Evolutionary conservation across 2,329 filamentous ascomycete species (phyloP), one percentile per base, ranked within the genome.

Genomic region (Calonectria crousiana): DNA sequence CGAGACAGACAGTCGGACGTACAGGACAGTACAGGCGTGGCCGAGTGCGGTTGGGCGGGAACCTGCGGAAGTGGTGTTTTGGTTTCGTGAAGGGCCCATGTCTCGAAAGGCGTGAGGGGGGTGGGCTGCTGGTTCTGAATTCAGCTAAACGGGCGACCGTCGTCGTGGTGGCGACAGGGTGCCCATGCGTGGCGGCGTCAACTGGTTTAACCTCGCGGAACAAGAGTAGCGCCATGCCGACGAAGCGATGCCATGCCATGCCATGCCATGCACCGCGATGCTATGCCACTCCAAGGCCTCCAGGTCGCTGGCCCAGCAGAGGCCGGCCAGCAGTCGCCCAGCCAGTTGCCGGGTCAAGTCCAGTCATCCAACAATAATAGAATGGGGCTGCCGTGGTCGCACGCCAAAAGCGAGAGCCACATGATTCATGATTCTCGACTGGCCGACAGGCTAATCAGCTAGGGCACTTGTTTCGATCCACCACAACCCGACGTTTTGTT

Each of bases 1-100:
- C 34, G 16, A 62, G 34, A 62, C 34, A 41, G 38, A 38, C 47
- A 67, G 44, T 52, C 26, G 65, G 30, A 32, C 36, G 65, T 56
- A 68, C 49, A 30, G 49, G 36, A 28, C 16, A 56, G 28, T 53
- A 56, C 36, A 56, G 47, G 73, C 72, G 78, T 77, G 78, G 77
- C 77, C 76, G 68, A 77, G 76, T 75, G 73, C 67, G 78, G 77
- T 74, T 79, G 75, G 76, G 70, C 56, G 66, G 71, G 62, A 32
- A 32, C 26, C 20, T 47, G 20, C 34, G 38, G 70, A 64, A 34
- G 56, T 36, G 66, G 28, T 66, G 52, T 66, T 62, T 72, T 72
- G 41, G 52, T 49, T 52, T 53, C 23, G 47, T 47, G 26, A 38
- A 56, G 51, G 49, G 60, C 18, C 38, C 60, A 65, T 47, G 68